Percentiles rank a stretch among this genome's conserved stretches.
Evolutionary conservation across 176 grass and related monocot species (phyloP).

Genomic region (Saccharum officinarum): DNA sequence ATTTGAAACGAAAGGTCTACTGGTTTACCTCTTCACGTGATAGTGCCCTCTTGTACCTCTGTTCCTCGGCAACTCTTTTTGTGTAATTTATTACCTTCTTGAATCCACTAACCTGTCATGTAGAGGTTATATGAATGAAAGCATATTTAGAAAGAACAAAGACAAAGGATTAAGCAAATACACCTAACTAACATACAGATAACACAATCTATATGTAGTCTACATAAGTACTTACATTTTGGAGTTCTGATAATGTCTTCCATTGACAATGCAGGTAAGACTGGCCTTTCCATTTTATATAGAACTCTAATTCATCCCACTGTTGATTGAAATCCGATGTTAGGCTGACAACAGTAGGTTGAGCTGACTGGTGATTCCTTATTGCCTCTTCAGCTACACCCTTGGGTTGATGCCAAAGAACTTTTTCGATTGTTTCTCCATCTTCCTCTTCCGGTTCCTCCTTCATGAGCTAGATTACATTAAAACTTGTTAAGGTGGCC

Average conservation of each 20-base stretch:
- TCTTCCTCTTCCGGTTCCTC: slow-evolving; percentile 86
- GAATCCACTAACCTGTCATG: slow-evolving; percentile 92
- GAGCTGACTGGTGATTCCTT: slow-evolving; percentile 61
- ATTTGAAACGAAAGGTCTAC: slow-evolving; percentile 11
- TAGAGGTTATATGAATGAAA: slow-evolving; percentile 27
- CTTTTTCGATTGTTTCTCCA: slow-evolving; percentile 90
- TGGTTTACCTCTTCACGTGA: slow-evolving; percentile 92
- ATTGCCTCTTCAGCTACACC: slow-evolving; percentile 78
- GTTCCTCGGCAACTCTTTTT: slow-evolving; percentile 89
- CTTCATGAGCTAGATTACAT: slow-evolving; percentile 55
- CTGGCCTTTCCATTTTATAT: slow-evolving; percentile 98
- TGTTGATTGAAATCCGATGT: slow-evolving; percentile 57
- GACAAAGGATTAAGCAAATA: slow-evolving; percentile 10
- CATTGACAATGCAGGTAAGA: slow-evolving; percentile 96
- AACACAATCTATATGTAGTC: slow-evolving; percentile 10
- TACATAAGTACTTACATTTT: slow-evolving; percentile 56
- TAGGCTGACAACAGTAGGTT: slow-evolving; percentile 69
- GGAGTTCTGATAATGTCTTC: slow-evolving; percentile 82
- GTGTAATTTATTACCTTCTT: slow-evolving; percentile 99
- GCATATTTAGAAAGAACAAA: slow-evolving; percentile 9
- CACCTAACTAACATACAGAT: slow-evolving; percentile 1
- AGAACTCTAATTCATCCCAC: slow-evolving; percentile 95
- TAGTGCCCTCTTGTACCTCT: slow-evolving; percentile 78
- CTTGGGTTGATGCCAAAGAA: slow-evolving; percentile 90
- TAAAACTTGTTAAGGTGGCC: slow-evolving; percentile 4